A percentile compares a stretch with the other conserved stretches of the same genome.
Evolutionary conservation across 768 basidiomycete genomes (phyloP).

Genomic region (Dentipellis fragilis): DNA sequence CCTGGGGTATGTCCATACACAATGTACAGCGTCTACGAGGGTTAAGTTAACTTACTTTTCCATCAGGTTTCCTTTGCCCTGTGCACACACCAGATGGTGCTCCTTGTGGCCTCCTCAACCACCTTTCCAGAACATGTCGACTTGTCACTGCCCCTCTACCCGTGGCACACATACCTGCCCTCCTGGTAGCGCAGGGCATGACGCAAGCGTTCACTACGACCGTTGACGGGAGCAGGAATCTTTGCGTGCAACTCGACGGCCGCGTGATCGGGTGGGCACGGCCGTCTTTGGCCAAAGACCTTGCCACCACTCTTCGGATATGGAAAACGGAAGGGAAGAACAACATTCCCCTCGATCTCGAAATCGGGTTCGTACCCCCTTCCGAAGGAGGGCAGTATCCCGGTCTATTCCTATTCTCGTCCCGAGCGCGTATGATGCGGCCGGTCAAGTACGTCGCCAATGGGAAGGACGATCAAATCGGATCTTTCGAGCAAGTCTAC

Average conservation of each 20-base stretch:
- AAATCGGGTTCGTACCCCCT: slow-evolving; percentile 81
- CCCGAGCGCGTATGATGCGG: slow-evolving; percentile 90
- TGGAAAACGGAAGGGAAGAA: slow-evolving; percentile 90
- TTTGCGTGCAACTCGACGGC: slow-evolving; percentile 93
- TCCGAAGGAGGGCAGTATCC: slow-evolving; percentile 95
- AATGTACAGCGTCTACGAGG: neutral
- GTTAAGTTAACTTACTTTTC: slow-evolving; percentile 5
- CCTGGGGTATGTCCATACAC: slow-evolving; percentile 65
- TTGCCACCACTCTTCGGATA: slow-evolving; percentile 78
- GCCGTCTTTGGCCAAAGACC: slow-evolving; percentile 58
- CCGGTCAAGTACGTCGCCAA: slow-evolving; percentile 89
- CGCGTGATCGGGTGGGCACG: slow-evolving; percentile 90
- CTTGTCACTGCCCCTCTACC: slow-evolving; percentile 73
- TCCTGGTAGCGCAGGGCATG: slow-evolving; percentile 89
- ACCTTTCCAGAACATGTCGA: slow-evolving; percentile 87
- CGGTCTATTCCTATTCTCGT: slow-evolving; percentile 86
- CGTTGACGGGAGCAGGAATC: slow-evolving; percentile 71
- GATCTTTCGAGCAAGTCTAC: slow-evolving; percentile 97
- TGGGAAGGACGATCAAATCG: slow-evolving; percentile 80
- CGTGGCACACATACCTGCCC: slow-evolving; percentile 67
- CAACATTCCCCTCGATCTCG: slow-evolving; percentile 83
- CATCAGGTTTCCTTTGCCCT: slow-evolving; percentile 86
- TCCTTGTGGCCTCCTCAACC: slow-evolving; percentile 95
- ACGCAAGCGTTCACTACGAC: slow-evolving; percentile 76
- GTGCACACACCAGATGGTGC: slow-evolving; percentile 98